Base-by-base conservation (phyloP, 2,329 filamentous ascomycete genomes). In the Aspergillus versicolor region DNA sequence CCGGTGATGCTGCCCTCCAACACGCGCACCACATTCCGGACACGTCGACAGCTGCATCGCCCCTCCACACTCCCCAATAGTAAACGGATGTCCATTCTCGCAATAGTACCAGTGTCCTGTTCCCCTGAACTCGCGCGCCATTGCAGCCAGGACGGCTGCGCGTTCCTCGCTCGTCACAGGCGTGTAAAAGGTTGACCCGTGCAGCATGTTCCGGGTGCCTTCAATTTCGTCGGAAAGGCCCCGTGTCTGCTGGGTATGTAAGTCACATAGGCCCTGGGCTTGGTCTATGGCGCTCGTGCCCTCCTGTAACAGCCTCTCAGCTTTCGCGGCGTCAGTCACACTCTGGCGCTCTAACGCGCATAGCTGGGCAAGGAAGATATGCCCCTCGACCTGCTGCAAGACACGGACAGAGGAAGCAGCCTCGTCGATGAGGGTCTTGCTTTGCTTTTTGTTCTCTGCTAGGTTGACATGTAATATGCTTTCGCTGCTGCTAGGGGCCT, bases 41-140 rank as follows among this genome's bases (percentile, higher is more conserved):
- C 88, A 91, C 2, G 69, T 69, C 1, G 86, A 80, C 17, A 65
- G 54, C 67, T 90, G 59, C 84, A 88, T 87, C 0, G 87, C 83
- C 79, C 84, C 83, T 1, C 86, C 86, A 64, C 86, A 88, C 58
- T 89, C 84, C 1, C 85, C 86, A 32, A 89, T 78, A 0, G 85
- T 84, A 61, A 89, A 87, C 3, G 71, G 73, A 62, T 76, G 73
- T 0, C 70, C 66, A 45, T 75, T 75, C n/a, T 41, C 57, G 56
- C 74, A 76, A 53, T 74, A 70, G 54, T 76, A 81, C 64, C 75
- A 79, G 58, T 78, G 77, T 0, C 86, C 85, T 0, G 79, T 84
- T 0, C 81, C 79, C 0, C 52, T 59, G 38, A 84, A 80, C 59
- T 82, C 80, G 0, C 47, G 55, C 1, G 78, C 67, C 82, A 87